Base-by-base conservation (phyloP, 352 stramenopile species). In the Phytophthora aleatoria region DNA sequence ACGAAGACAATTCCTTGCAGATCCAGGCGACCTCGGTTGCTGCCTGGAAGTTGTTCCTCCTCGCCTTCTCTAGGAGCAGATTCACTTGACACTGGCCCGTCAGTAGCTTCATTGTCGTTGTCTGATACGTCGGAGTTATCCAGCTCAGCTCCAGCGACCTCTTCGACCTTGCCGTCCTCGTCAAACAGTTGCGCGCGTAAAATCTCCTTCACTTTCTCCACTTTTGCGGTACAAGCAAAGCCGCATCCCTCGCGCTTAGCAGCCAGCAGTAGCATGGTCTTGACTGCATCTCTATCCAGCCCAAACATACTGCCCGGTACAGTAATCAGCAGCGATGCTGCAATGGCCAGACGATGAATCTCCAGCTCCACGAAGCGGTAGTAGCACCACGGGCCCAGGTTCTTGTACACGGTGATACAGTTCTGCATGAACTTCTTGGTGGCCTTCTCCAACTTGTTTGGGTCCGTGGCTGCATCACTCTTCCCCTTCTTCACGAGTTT, bases 1-100 rank as follows among this genome's bases (percentile, higher is more conserved):
- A 96, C 88, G 52, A 96, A 96, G 41, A 97, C 67, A 31, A 97
- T 94, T 16, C 86, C 87, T 42, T 92, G 81, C n/a, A 89, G 58
- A 57, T 60, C 54, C 45, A 73, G 56, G 20, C 50, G 50, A 26
- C 28, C 27, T 13, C 33, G 0, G 2, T 58, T 64, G 13, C 3
- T 50, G 8, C 26, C 31, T 49, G 44, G n/a, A 2, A 1, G 11
- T n/a, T 71, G n/a, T 27, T 61, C 44, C 20, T n/a, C 33, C 1
- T 55, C 24, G 16, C 50, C 52, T 39, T 39, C 20, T 3, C 16
- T 20, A 59, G n/a, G 47, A 35, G 31, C 13, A 24, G 53, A 30
- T 5, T 33, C 20, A 41, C 24, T 50, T 41, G 0, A 8, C 39
- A 31, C 27, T 39, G 33, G 7, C 3, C 26, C 51, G 13, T 61